Evolutionary conservation across 1,284 basidiomycete genomes (phyloP).

Genomic region (Albatrellus sp.): DNA sequence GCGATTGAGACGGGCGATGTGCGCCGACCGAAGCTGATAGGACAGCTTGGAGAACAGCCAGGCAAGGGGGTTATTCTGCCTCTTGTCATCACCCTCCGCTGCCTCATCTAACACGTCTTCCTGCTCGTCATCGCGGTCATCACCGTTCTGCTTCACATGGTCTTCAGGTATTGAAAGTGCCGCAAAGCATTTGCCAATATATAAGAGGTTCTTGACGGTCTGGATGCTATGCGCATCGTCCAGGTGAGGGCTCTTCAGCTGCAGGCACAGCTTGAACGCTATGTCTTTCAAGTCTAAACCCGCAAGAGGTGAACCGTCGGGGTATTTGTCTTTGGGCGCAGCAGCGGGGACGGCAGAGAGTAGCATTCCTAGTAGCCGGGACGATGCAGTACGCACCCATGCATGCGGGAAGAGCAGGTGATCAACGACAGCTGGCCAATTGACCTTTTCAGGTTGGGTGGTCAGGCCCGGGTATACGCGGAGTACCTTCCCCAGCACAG

Average conservation of each 20-base stretch:
- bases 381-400: slow-evolving; percentile 84
- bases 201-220: slow-evolving; percentile 91
- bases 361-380: slow-evolving; percentile 65
- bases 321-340: slow-evolving; percentile 19
- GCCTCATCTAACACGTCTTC: slow-evolving; percentile 5
- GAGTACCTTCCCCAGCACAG: slow-evolving; percentile 53
- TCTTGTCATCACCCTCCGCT: slow-evolving; percentile 18
- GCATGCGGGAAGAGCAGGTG: slow-evolving; percentile 86
- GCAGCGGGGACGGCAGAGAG: slow-evolving; percentile 41
- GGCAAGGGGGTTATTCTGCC: slow-evolving; percentile 51
- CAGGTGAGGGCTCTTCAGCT: slow-evolving; percentile 76
- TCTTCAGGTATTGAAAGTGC: slow-evolving; percentile 24
- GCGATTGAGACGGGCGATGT: slow-evolving; percentile 53
- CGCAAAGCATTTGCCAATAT: slow-evolving; percentile 76
- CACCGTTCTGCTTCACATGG: slow-evolving; percentile 21
- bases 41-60: slow-evolving; percentile 95
- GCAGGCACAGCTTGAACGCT: slow-evolving; percentile 65
- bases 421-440: slow-evolving; percentile 53
- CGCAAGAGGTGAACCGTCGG: slow-evolving; percentile 34
- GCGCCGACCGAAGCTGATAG: slow-evolving; percentile 70
- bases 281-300: slow-evolving; percentile 49
- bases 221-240: slow-evolving; percentile 74
- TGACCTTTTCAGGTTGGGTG: slow-evolving; percentile 28
- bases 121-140: slow-evolving; percentile 14
- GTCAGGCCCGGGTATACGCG: slow-evolving; percentile 41